A percentile compares a stretch with the other conserved stretches of the same genome.
phyloP scores from a whole-genome alignment of 352 stramenopile species.

The Globisporangium megalacanthum region DNA sequence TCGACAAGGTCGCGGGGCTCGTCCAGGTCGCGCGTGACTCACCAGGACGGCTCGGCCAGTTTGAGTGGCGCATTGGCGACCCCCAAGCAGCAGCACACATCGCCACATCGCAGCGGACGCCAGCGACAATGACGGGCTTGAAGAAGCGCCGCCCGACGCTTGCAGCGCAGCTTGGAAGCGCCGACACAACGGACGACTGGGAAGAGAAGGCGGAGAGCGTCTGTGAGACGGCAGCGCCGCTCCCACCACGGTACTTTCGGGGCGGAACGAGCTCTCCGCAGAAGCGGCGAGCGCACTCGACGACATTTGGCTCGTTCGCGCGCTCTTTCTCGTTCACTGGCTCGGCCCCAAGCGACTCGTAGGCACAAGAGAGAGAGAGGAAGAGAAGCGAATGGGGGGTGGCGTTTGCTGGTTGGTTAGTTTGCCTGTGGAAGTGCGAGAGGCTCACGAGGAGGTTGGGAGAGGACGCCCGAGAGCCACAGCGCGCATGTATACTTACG shows the following conservation, averaged over 20 bases:
- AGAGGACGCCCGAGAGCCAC: no score
- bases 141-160: conserved; percentile 3
- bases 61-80: conserved; percentile 40
- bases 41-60: conserved; percentile 52
- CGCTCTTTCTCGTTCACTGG: conserved; percentile 68
- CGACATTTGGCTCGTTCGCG: conserved; percentile 70
- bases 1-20: conserved; percentile 50
- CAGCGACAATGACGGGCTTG: neutral
- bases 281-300: conserved; percentile 76
- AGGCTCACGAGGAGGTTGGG: no score
- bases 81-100: neutral
- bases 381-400: neutral
- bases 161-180: conserved; percentile 4
- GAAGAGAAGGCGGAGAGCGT: neutral
- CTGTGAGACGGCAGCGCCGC: neutral
- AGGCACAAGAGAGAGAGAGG: neutral
- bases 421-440: no score
- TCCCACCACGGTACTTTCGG: conserved; percentile 70
- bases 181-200: neutral
- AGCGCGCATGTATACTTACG: no score
- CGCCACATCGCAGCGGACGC: neutral
- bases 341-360: neutral
- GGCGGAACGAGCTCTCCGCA: conserved; percentile 36
- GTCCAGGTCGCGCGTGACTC: conserved; percentile 42
- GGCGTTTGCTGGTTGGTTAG: no score